Conservation (phyloP, 108 stramenopile genomes). For the Nannochloropsis salina region DNA sequence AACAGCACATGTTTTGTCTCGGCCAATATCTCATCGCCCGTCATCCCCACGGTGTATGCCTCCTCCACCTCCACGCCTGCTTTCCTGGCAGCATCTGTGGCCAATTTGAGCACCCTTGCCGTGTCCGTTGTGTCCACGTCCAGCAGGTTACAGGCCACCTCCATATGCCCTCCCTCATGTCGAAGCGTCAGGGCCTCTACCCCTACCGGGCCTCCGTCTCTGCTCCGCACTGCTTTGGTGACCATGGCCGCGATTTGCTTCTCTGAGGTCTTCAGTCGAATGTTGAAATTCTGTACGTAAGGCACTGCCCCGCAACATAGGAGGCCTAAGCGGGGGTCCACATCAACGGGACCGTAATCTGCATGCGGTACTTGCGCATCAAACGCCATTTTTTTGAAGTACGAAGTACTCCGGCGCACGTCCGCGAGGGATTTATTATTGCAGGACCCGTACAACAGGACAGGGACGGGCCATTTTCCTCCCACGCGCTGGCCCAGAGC, state of each 20-base stretch:
- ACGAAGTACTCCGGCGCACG: neutral
- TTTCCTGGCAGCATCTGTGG: neutral
- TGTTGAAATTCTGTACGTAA: slow-evolving; percentile 18
- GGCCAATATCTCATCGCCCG: neutral
- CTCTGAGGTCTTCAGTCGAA: neutral
- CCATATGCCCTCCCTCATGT: neutral
- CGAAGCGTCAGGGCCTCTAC: neutral
- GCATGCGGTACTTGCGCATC: neutral
- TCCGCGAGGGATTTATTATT: neutral
- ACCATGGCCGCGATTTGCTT: neutral
- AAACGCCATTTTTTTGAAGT: neutral
- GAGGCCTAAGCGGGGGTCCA: neutral
- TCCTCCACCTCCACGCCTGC: neutral
- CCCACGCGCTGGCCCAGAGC: neutral
- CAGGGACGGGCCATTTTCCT: neutral
- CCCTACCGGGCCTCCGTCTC: neutral
- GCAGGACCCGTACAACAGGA: slow-evolving; percentile 8
- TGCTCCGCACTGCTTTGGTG: neutral
- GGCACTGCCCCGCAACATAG: neutral
- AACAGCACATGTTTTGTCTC: neutral
- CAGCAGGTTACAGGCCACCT: slow-evolving; percentile 12
- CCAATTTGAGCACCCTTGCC: neutral
- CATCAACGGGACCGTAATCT: neutral
- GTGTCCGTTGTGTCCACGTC: neutral
- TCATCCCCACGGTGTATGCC: neutral